A percentile compares a stretch with the other conserved stretches of the same genome.
Evolutionary conservation across 2,329 filamentous ascomycete species (phyloP).

Genomic region (Fusarium kyushuense): DNA sequence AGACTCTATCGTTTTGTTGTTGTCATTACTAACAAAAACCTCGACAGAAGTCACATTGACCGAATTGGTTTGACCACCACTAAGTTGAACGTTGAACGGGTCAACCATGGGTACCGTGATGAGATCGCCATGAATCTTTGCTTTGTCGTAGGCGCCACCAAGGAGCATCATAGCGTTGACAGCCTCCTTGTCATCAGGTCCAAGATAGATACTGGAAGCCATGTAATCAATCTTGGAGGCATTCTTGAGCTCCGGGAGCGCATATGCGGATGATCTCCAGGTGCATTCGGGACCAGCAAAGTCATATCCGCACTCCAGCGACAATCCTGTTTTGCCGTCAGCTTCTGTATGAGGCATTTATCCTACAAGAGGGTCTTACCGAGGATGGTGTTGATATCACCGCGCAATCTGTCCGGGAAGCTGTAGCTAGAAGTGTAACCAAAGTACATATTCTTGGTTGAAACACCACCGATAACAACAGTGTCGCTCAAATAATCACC

Average conservation of each 20-base stretch:
- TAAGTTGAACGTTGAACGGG: background rate
- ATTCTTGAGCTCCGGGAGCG: background rate
- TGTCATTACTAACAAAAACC: background rate
- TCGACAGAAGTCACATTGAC: conserved; percentile 9
- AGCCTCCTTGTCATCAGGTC: background rate
- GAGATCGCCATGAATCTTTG: conserved; percentile 3
- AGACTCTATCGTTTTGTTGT: background rate
- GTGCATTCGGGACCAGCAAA: conserved; percentile 6
- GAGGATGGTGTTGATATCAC: background rate
- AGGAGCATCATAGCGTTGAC: conserved; percentile 11
- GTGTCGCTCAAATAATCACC: conserved; percentile 5
- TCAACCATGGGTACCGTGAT: conserved; percentile 4
- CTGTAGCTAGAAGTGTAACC: background rate
- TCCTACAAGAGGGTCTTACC: background rate
- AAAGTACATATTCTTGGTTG: conserved; percentile 8
- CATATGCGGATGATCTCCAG: background rate
- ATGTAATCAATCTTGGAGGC: conserved; percentile 12
- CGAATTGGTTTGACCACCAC: background rate
- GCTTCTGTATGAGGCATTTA: rapidly evolving
- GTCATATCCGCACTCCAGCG: background rate
- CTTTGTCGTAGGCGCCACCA: background rate
- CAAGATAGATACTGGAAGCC: conserved; percentile 2
- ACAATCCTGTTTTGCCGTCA: background rate
- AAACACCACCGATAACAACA: background rate
- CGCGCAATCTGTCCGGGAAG: background rate